phyloP scores from a whole-genome alignment of 2,329 filamentous ascomycete genomes.

The Pseudogymnoascus sp. region DNA sequence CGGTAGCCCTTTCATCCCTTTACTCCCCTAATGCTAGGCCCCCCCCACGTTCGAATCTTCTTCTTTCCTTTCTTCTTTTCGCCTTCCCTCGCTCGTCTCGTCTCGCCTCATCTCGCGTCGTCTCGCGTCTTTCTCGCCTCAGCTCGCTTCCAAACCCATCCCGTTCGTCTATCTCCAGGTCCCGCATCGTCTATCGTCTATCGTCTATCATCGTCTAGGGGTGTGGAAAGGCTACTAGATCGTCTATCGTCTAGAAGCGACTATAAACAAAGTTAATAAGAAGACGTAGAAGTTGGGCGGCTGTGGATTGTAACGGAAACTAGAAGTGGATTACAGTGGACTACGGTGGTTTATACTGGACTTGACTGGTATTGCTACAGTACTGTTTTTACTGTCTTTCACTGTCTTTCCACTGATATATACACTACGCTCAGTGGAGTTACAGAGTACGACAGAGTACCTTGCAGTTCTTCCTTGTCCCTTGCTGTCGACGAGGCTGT shows the following conservation, averaged over 20 bases:
- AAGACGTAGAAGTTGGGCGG: background rate
- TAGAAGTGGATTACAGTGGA: background rate
- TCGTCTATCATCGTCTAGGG: background rate
- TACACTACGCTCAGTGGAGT: background rate
- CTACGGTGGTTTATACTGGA: background rate
- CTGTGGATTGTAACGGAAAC: background rate
- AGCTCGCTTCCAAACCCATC: constrained; percentile 1
- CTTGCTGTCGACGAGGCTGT: background rate
- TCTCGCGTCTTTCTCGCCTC: background rate
- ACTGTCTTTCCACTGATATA: background rate
- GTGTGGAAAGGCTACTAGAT: background rate
- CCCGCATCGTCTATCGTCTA: background rate
- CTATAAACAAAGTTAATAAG: background rate
- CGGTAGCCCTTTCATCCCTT: background rate
- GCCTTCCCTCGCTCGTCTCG: constrained; percentile 1
- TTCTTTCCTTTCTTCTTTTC: background rate
- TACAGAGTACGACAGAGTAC: background rate
- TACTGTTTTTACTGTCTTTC: background rate
- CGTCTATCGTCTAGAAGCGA: background rate
- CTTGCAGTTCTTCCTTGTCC: background rate
- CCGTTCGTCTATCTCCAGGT: constrained; percentile 1
- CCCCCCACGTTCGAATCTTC: background rate
- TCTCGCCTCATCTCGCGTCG: background rate
- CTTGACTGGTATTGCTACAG: background rate
- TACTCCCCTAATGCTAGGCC: background rate